Conservation (phyloP, 768 basidiomycete species). For the Podaxis mareebaensis region DNA sequence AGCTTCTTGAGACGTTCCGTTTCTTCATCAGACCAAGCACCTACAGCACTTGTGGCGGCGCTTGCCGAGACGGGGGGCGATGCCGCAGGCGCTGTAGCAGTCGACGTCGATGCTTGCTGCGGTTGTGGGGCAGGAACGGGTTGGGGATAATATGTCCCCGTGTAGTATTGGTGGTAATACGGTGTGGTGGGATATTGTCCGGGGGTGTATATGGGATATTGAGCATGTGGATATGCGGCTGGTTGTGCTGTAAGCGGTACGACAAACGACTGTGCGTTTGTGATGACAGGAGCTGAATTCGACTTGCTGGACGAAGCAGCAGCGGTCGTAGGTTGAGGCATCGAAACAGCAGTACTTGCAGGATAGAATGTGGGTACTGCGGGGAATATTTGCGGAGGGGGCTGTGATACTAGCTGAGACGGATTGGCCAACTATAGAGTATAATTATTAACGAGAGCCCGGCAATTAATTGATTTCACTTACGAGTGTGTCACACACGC, state of each 20-base stretch:
- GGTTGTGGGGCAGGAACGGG: constrained; percentile 20
- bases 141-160: constrained; percentile 21
- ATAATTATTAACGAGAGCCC: constrained; percentile 16
- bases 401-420: constrained; percentile 62
- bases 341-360: constrained; percentile 29
- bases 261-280: constrained; percentile 72
- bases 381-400: constrained; percentile 62
- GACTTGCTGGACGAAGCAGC: constrained; percentile 28
- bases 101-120: constrained; percentile 11
- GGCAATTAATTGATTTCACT: constrained; percentile 21
- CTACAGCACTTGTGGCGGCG: constrained; percentile 29
- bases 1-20: constrained; percentile 65
- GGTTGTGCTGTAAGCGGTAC: constrained; percentile 61
- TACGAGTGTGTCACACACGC: constrained; percentile 76
- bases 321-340: constrained; percentile 28
- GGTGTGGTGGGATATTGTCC: constrained; percentile 61
- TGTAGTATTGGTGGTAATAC: constrained; percentile 58
- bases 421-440: constrained; percentile 68
- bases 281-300: constrained; percentile 52
- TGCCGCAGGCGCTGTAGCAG: constrained; percentile 21
- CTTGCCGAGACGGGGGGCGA: constrained; percentile 24
- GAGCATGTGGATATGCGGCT: constrained; percentile 40
- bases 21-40: constrained; percentile 81
- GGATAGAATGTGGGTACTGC: constrained; percentile 42
- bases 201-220: constrained; percentile 43